Base-by-base conservation (phyloP, 768 basidiomycete genomes). In the Pleurotus tuoliensis region DNA sequence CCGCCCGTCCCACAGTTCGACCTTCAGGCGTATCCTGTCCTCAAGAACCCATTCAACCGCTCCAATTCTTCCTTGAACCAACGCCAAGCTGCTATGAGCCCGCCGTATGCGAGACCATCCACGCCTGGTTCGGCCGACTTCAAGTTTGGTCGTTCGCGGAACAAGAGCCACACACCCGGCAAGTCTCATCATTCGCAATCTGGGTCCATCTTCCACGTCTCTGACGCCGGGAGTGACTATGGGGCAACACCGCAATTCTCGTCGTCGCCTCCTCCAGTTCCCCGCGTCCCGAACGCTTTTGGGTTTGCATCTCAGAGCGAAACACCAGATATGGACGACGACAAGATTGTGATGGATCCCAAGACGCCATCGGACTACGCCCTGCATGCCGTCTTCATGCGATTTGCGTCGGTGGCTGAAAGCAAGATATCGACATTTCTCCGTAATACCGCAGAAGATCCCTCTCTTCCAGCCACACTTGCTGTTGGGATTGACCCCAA, bases 331-430 rank as follows among this genome's bases (percentile, higher is more conserved):
- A 79, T 83, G 25, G 82, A 84, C 44, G 89, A 88, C 11, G 88
- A 89, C 62, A 83, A 84, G 64, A 77, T 87, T 47, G 72, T 80
- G 18, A 78, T 82, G 63, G 87, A 89, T 48, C 88, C 88, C 0
- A 89, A 84, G 65, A 92, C 88, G 9, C 92, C 94, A 1, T 86
- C 88, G 0, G 94, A 95, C 63, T 94, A 89, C 63, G 94, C 94
- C 1, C 73, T 95, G 11, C 90, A 92, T 65, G 90, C 92, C 0
- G 81, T 95, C 5, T 94, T 95, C 67, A 90, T 92, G 41, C 86
- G 89, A 2, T 95, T 95, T 63, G 90, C 89, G 7, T 81, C 86
- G 0, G 75, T 82, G 4, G 90, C 91, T 1, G 92, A 96, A 69
- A 74, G 74, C 25, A 92, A 92, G 64, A 87, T 95, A n/a, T 82